Evolutionary conservation across 495 filamentous ascomycete species (phyloP).

Genomic region (Chaetomium tenue): DNA sequence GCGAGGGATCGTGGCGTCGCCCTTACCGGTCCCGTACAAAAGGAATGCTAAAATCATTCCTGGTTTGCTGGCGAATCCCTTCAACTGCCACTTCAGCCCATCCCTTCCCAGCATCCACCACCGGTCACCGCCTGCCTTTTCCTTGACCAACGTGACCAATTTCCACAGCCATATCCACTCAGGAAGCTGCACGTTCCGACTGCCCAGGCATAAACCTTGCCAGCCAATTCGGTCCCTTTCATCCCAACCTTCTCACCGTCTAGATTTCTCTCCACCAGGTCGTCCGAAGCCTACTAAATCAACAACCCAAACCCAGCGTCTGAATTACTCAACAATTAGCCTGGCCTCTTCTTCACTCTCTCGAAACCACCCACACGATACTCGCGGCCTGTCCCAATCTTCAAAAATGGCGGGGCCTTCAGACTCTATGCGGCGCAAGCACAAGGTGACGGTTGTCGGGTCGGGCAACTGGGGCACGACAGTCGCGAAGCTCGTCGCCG

Average conservation of each 20-base stretch:
- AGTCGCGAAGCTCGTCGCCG: conserved; percentile 93
- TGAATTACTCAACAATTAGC: background rate
- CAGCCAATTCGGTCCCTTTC: conserved; percentile 12
- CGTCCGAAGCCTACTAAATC: background rate
- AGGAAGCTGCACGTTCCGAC: conserved; percentile 19
- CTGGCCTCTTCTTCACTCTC: background rate
- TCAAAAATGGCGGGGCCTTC: conserved; percentile 39
- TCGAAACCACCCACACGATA: background rate
- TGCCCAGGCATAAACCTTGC: conserved; percentile 18
- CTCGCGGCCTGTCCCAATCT: conserved; percentile 21
- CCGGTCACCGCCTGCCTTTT: conserved; percentile 24
- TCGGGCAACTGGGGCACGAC: conserved; percentile 98
- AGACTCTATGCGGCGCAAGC: conserved; percentile 57
- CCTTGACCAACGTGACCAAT: conserved; percentile 25
- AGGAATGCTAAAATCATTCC: conserved; percentile 7
- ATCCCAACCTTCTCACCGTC: conserved; percentile 11
- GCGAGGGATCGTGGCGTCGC: background rate
- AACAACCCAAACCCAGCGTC: background rate
- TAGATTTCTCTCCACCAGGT: background rate
- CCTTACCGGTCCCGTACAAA: conserved; percentile 24
- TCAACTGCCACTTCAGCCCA: conserved; percentile 4
- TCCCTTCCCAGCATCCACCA: conserved; percentile 1
- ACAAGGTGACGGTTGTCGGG: conserved; percentile 92
- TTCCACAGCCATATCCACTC: conserved; percentile 27
- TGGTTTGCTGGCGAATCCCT: conserved; percentile 9